Conservation (phyloP, 2,329 filamentous ascomycete species). For the Aureobasidium pullulans region DNA sequence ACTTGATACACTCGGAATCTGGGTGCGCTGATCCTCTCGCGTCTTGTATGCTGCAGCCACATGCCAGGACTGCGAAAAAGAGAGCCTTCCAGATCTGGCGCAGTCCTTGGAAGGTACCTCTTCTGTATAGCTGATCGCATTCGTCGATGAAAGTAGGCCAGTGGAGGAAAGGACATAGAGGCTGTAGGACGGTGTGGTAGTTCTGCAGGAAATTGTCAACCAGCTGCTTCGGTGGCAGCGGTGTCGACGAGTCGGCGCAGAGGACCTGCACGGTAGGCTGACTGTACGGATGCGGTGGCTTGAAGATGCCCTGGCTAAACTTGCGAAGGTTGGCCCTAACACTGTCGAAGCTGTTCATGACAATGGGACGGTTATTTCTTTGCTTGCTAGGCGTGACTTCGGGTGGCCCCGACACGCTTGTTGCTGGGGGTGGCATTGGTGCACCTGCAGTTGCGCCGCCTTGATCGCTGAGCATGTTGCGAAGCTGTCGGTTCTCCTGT, state of each 20-base stretch:
- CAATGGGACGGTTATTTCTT: conserved; percentile 53
- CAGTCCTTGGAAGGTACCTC: conserved; percentile 52
- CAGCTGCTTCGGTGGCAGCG: conserved; percentile 61
- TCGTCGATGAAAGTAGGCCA: conserved; percentile 75
- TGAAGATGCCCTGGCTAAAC: conserved; percentile 72
- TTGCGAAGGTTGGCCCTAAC: conserved; percentile 66
- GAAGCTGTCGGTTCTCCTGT: conserved; percentile 69
- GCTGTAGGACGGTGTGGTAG: conserved; percentile 71
- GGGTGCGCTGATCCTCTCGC: conserved; percentile 48
- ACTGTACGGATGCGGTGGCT: conserved; percentile 63
- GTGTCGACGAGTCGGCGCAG: conserved; percentile 33
- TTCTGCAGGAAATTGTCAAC: conserved; percentile 66
- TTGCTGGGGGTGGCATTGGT: neutral
- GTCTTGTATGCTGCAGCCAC: conserved; percentile 66
- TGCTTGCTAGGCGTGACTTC: conserved; percentile 36
- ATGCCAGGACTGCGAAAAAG: conserved; percentile 76
- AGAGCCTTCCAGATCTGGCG: conserved; percentile 68
- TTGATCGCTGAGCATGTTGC: conserved; percentile 50
- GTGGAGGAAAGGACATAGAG: conserved; percentile 76
- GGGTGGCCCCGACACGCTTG: neutral
- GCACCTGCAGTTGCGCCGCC: neutral
- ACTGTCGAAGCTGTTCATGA: conserved; percentile 61
- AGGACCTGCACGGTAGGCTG: conserved; percentile 40
- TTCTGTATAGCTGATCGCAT: conserved; percentile 69
- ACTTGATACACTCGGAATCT: conserved; percentile 52